Evolutionary conservation across 129 eudicot species (phyloP).

Genomic region (Lactuca sativa): DNA sequence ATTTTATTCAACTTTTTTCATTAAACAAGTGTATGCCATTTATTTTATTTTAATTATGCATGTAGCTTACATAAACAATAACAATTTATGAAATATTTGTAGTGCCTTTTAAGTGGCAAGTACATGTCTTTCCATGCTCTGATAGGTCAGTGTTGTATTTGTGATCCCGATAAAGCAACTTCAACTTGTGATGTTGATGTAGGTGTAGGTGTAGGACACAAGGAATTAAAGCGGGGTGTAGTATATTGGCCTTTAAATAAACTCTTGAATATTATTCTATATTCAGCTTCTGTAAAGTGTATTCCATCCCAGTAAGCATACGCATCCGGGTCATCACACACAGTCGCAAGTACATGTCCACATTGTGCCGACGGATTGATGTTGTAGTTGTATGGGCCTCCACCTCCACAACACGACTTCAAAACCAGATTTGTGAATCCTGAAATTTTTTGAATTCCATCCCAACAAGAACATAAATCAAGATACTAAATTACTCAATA

Average conservation of each 20-base stretch:
- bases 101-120: too few species aligned
- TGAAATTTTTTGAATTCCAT: conserved; percentile 3
- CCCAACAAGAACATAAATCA: too few species aligned
- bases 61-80: too few species aligned
- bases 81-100: too few species aligned
- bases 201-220: too few species aligned
- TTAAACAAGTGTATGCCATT: too few species aligned
- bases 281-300: conserved; percentile 47
- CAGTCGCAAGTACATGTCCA: conserved; percentile 12
- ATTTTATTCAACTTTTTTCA: too few species aligned
- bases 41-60: too few species aligned
- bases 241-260: conserved; percentile 31
- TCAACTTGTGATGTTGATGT: neutral
- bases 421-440: conserved; percentile 42
- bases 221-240: conserved; percentile 7
- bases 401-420: neutral
- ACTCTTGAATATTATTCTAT: conserved; percentile 27
- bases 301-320: conserved; percentile 52
- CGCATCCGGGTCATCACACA: conserved; percentile 35
- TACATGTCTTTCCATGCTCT: too few species aligned
- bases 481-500: neutral
- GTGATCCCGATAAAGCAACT: neutral
- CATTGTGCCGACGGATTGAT: conserved; percentile 15
- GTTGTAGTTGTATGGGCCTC: conserved; percentile 45
- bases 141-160: too few species aligned